These are phyloP conservation scores for Podila clonocystis DNA, from an alignment of 192 early-diverging fungal genomes.

Conservation along the genomic window DNA sequence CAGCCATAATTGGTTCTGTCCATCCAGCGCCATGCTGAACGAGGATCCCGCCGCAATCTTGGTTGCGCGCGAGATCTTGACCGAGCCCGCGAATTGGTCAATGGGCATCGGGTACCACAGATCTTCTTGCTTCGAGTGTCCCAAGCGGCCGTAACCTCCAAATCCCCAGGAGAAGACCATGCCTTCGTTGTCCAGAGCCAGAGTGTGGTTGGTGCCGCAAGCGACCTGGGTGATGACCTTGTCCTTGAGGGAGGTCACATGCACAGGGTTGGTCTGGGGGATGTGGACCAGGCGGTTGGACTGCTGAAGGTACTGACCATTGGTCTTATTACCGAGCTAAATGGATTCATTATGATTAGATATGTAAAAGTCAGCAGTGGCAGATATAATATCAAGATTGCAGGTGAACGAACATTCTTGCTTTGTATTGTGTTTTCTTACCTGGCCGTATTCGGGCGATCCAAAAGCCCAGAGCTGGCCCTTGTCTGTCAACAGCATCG, in stretches of 20 bases:
- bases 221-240: conserved; percentile 57
- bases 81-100: conserved; percentile 49
- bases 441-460: conserved; percentile 62
- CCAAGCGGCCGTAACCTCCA: conserved; percentile 72
- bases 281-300: conserved; percentile 52
- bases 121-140: conserved; percentile 64
- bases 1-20: conserved; percentile 51
- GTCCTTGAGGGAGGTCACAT: conserved; percentile 43
- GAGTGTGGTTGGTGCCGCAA: conserved; percentile 71
- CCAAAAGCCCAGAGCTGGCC: conserved; percentile 60
- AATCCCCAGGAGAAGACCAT: conserved; percentile 73
- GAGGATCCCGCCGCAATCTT: conserved; percentile 57
- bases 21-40: conserved; percentile 60
- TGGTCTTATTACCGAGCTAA: conserved; percentile 59
- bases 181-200: conserved; percentile 62
- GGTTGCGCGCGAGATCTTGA: conserved; percentile 36
- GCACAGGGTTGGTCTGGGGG: conserved; percentile 54
- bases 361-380: not conserved
- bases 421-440: not conserved
- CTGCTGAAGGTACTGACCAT: conserved; percentile 55
- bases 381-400: not conserved
- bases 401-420: not conserved
- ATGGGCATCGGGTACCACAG: conserved; percentile 54
- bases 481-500: conserved; percentile 55
- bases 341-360: not conserved